A percentile compares a stretch with the other conserved stretches of the same genome.
phyloP scores from a whole-genome alignment of 148 eudicot genomes.

The Rhododendron ovatum region DNA sequence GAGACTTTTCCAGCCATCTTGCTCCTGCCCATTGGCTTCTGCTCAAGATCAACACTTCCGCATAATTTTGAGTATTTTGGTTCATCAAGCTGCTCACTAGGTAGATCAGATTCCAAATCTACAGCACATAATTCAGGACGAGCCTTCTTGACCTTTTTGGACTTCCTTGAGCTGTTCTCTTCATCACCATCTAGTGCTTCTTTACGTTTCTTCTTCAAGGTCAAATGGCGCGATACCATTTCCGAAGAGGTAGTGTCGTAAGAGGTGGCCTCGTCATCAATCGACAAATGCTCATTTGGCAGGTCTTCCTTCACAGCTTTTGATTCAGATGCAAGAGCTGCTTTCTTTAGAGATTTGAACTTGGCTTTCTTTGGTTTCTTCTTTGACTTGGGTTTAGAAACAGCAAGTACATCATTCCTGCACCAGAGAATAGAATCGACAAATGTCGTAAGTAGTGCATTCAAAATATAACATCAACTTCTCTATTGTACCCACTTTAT shows the following conservation, averaged over 20 bases:
- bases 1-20: conserved; percentile 68
- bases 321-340: conserved; percentile 52
- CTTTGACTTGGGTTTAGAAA: conserved; percentile 64
- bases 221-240: conserved; percentile 26
- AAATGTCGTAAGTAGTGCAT: background rate
- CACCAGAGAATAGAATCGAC: conserved; percentile 7
- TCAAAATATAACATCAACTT: background rate
- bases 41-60: conserved; percentile 56
- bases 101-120: conserved; percentile 27
- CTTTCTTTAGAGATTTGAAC: conserved; percentile 81
- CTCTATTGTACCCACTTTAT: background rate
- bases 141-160: conserved; percentile 62
- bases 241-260: conserved; percentile 43
- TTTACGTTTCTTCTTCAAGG: conserved; percentile 63
- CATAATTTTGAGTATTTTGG: conserved; percentile 37
- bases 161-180: conserved; percentile 36
- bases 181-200: conserved; percentile 33
- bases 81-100: conserved; percentile 43
- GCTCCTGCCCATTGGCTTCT: conserved; percentile 54
- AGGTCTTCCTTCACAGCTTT: conserved; percentile 42
- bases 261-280: conserved; percentile 42
- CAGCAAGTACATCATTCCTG: conserved; percentile 44
- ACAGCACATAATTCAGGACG: conserved; percentile 30
- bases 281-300: conserved; percentile 34
- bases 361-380: conserved; percentile 87